Percentiles rank a stretch among this genome's conserved stretches.
Conservation (phyloP, 345 rosid species). For the Aurinia saxatilis region DNA sequence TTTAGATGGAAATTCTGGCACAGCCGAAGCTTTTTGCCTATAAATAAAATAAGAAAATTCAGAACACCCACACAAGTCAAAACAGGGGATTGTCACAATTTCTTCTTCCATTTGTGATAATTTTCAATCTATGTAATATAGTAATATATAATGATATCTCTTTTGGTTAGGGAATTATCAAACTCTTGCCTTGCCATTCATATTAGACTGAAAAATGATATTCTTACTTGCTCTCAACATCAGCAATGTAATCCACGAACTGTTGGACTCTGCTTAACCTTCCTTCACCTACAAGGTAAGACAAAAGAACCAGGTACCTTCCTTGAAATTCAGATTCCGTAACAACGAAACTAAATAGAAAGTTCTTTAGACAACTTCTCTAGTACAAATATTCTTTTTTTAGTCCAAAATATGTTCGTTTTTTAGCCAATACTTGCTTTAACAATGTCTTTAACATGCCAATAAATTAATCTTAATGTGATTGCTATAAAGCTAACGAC, state of each 20-base stretch:
- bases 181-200: neutral
- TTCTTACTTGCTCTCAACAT: slow-evolving; percentile 64
- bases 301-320: neutral
- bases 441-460: neutral
- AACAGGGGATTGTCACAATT: neutral
- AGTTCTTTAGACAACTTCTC: neutral
- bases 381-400: neutral
- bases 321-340: neutral
- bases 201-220: neutral
- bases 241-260: slow-evolving; percentile 67
- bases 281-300: slow-evolving; percentile 37
- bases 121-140: neutral
- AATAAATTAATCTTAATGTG: neutral
- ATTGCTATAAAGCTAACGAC: neutral
- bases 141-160: neutral
- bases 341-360: neutral
- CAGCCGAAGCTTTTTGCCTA: slow-evolving; percentile 57
- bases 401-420: neutral
- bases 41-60: slow-evolving; percentile 3
- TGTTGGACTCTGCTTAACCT: slow-evolving; percentile 49
- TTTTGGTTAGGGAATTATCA: neutral
- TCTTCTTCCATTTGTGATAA: neutral
- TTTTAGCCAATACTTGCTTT: neutral
- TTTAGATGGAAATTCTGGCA: slow-evolving; percentile 82
- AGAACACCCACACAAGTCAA: neutral